These are phyloP conservation scores for Podospora australis DNA, from an alignment of 495 filamentous ascomycete species.

Conservation along the genomic window DNA sequence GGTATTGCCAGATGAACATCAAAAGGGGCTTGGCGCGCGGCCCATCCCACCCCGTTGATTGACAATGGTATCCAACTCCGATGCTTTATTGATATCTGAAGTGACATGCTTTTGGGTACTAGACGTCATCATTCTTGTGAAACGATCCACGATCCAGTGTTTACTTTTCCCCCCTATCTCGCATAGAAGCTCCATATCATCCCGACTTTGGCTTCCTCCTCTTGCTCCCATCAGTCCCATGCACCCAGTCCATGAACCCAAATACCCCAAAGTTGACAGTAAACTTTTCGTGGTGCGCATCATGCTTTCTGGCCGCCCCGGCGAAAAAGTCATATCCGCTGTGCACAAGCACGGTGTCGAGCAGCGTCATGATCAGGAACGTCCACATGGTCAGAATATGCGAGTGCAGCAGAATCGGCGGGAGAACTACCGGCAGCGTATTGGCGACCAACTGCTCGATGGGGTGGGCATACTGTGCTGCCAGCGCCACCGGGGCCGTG, in stretches of 20 bases:
- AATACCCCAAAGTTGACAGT: constrained; percentile 34
- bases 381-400: constrained; percentile 50
- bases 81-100: no score
- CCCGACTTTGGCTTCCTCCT: constrained; percentile 14
- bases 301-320: constrained; percentile 43
- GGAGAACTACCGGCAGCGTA: constrained; percentile 46
- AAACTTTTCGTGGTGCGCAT: constrained; percentile 46
- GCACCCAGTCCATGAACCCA: constrained; percentile 36
- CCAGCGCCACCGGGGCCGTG: constrained; percentile 51
- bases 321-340: constrained; percentile 49
- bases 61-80: background rate
- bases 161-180: no score
- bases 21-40: background rate
- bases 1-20: background rate
- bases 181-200: no score
- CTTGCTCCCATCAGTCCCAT: constrained; percentile 32
- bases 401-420: constrained; percentile 39
- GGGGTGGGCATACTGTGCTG: constrained; percentile 54
- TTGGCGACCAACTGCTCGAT: constrained; percentile 52
- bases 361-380: constrained; percentile 39
- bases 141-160: no score
- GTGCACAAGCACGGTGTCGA: constrained; percentile 48
- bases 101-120: no score
- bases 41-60: background rate
- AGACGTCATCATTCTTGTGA: no score